phyloP scores from a whole-genome alignment of 306 rosid genomes.

The Citrullus colocynthis region DNA sequence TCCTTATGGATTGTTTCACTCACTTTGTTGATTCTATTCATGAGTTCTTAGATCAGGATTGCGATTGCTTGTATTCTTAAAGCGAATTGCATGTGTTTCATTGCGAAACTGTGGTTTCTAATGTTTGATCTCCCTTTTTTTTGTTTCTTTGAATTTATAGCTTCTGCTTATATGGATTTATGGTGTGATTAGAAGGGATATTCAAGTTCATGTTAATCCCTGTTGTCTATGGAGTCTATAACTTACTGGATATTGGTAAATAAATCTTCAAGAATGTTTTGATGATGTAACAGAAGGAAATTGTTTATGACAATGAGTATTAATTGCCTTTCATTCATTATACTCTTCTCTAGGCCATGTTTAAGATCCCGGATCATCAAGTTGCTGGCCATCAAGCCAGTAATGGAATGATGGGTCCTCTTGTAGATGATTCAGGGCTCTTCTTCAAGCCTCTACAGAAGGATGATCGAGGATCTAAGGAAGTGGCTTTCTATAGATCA shows the following conservation, averaged over 20 bases:
- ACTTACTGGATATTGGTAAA: background rate
- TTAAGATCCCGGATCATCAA: slow-evolving; percentile 72
- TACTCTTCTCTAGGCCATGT: slow-evolving; percentile 19
- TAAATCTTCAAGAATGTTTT: background rate
- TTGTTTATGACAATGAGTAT: background rate
- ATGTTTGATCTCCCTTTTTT: background rate
- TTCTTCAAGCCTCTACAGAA: slow-evolving; percentile 83
- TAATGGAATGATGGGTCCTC: slow-evolving; percentile 59
- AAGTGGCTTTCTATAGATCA: slow-evolving; percentile 34
- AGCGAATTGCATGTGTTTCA: background rate
- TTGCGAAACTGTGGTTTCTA: background rate
- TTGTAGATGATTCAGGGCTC: slow-evolving; percentile 51
- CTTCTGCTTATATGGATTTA: background rate
- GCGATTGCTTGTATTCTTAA: background rate
- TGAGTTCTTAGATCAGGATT: background rate
- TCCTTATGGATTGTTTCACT: background rate
- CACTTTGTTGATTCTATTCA: background rate
- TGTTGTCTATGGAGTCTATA: background rate
- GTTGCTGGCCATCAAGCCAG: slow-evolving; percentile 71
- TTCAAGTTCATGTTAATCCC: background rate
- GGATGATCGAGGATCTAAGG: slow-evolving; percentile 41
- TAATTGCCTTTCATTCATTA: background rate
- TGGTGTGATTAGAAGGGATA: background rate
- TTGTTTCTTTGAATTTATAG: background rate
- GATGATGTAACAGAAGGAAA: background rate